Evolutionary conservation across 768 basidiomycete genomes (phyloP), one percentile per base, ranked within the genome.

Genomic region (Chalciporus chontae): DNA sequence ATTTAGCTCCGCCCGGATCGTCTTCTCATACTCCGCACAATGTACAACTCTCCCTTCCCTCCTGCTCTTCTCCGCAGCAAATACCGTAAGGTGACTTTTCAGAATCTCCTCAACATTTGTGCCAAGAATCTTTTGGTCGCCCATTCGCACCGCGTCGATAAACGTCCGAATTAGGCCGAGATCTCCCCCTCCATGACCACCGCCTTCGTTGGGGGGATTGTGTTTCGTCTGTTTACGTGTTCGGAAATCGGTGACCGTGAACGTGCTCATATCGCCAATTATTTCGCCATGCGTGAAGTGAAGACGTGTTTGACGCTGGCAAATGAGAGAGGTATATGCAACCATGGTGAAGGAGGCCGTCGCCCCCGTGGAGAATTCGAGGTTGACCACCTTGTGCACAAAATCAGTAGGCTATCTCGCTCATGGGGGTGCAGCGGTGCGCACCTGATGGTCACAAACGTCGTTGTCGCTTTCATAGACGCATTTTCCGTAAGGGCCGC

Each of bases 281-380:
- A 94, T 84, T 69, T 94, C 92, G 5, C 92, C 92, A 50, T 89
- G 78, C 3, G 85, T 83, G 59, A 94, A 94, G 64, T 94, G 90
- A 62, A 93, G 71, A 13, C 88, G 79, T 5, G 87, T 85, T 60
- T 90, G 84, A n/a, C 92, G 84, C 29, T 87, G 76, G 66, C 92
- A 93, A 40, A 92, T 78, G 38, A 78, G 71, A n/a, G 79, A 77
- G 0, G 89, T 88, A 62, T 82, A 88, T 11, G 92, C 92, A 42
- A 90, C 78, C 90, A 94, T 92, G 17, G 92, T 93, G 66, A 94
- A 88, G 0, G 88, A 88, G 11, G 79, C 88, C 0, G 92, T 94
- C 24, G 80, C 75, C 14, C 90, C 90, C 44, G 82, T 81, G 7
- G 85, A 82, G 65, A 90, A 94, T 60, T 93, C 87, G 48, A 94